Base-by-base conservation (phyloP, 2,329 filamentous ascomycete genomes). In the Calycina marina region DNA sequence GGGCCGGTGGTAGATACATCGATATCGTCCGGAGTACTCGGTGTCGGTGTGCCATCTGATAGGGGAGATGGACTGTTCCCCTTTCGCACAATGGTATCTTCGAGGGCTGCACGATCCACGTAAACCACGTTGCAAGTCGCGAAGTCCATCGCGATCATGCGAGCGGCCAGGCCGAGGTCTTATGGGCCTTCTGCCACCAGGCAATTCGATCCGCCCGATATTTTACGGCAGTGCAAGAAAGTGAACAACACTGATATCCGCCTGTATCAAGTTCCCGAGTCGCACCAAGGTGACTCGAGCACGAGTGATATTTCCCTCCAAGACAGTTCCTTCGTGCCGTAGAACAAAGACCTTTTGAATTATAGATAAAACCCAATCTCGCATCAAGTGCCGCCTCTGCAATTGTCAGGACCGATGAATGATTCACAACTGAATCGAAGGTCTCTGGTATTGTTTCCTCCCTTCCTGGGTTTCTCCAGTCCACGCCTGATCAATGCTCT, bases 71-170 rank as follows among this genome's bases (percentile, higher is more conserved):
- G 50, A 42, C 37, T 34, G 40, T 55, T 50, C 14, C 48, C 47
- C 34, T 48, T 49, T 34, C 43, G 51, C 35, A 56, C 49, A 38
- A 56, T 36, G 38, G 47, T 47, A 36, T 59, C 55, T 37, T 53
- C 48, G 30, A 42, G 44, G 18, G 54, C 54, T 34, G 52, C 50
- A 42, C 54, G 52, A 49, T 61, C 56, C 36, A 60, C 55, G 48
- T 60, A 61, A 31, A 61, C 49, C 32, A 61, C 51, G 48, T 58
- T 56, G 48, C 56, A 61, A 36, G 55, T 52, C 36, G 53, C 51
- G 48, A 57, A 54, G 48, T 61, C 55, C 56, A 59, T 59, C 28
- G 40, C 44, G 46, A 43, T 42, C 46, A 43, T 35, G 40, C 46
- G 37, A 43, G 46, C 44, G 41, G 40, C 46, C 41, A 45, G 40